A percentile compares a stretch with the other conserved stretches of the same genome.
phyloP scores from a whole-genome alignment of 805 yeast species.

The Lachancea sp. region DNA sequence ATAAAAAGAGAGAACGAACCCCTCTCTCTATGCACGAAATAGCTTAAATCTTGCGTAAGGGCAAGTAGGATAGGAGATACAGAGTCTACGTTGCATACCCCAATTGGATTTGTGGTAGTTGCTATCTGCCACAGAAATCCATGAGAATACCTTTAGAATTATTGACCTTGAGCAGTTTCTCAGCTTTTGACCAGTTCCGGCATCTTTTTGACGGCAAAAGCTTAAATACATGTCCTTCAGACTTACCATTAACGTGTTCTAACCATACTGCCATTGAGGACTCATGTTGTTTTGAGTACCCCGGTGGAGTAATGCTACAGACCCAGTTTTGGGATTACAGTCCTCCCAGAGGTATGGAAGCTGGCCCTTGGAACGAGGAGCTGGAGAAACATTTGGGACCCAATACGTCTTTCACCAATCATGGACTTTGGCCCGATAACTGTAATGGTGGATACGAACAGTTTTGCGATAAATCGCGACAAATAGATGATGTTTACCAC shows the following conservation, averaged over 20 bases:
- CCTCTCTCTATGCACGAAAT: no score
- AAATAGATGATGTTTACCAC: conserved; percentile 44
- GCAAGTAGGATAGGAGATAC: no score
- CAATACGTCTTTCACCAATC: conserved; percentile 64
- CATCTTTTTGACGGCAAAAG: neutral
- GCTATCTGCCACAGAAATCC: neutral
- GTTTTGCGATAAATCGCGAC: conserved; percentile 61
- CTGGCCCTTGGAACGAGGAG: conserved; percentile 16
- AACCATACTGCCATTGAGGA: conserved; percentile 49
- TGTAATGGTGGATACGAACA: conserved; percentile 80
- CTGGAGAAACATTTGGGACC: conserved; percentile 48
- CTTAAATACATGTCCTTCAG: conserved; percentile 42
- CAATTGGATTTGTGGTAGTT: no score
- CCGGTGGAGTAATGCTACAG: conserved; percentile 75
- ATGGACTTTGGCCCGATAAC: conserved; percentile 85
- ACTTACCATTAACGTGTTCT: conserved; percentile 55
- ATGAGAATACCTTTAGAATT: conserved; percentile 8
- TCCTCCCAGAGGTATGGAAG: conserved; percentile 40
- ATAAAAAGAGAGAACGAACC: no score
- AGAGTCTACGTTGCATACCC: no score
- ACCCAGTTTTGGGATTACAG: conserved; percentile 92
- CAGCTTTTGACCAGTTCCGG: neutral
- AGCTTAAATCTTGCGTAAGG: no score
- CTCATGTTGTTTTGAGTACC: conserved; percentile 78
- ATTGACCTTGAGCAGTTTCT: conserved; percentile 3